A percentile compares a stretch with the other conserved stretches of the same genome.
phyloP scores from a whole-genome alignment of 2,329 filamentous ascomycete genomes.

The Keithomyces neogunnii region DNA sequence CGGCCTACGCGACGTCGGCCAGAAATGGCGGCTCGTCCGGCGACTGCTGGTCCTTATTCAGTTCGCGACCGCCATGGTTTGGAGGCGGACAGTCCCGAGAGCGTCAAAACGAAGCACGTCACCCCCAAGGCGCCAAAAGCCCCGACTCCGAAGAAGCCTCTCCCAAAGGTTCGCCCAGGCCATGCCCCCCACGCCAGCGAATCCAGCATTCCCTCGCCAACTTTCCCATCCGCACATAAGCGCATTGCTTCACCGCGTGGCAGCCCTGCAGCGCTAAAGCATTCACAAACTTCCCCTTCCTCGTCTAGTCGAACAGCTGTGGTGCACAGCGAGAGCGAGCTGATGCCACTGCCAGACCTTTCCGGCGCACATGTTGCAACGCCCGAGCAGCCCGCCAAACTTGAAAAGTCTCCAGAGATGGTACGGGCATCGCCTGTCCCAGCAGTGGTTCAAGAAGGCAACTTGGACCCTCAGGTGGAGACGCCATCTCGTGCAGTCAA shows the following conservation, averaged over 20 bases:
- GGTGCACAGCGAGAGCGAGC: background rate
- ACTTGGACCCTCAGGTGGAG: constrained; percentile 7
- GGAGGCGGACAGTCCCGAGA: constrained; percentile 37
- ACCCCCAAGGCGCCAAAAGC: constrained; percentile 40
- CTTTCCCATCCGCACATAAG: constrained; percentile 22
- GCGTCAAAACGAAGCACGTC: constrained; percentile 33
- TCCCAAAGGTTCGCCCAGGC: constrained; percentile 35
- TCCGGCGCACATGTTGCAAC: constrained; percentile 27
- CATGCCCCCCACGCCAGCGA: constrained; percentile 44
- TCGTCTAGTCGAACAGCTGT: constrained; percentile 31
- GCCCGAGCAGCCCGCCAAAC: constrained; percentile 14
- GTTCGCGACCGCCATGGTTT: constrained; percentile 39
- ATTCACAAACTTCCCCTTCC: constrained; percentile 20
- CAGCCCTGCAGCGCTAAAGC: constrained; percentile 32
- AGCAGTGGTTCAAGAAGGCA: background rate
- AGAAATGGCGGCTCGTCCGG: constrained; percentile 49
- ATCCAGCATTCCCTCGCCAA: constrained; percentile 39
- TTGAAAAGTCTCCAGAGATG: constrained; percentile 6
- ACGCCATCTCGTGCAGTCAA: constrained; percentile 34
- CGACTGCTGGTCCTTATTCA: constrained; percentile 59
- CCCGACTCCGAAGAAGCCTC: constrained; percentile 44
- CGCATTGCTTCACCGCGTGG: constrained; percentile 29
- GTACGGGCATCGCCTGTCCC: constrained; percentile 8
- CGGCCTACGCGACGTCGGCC: constrained; percentile 50
- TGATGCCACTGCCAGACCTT: constrained; percentile 31